Percentiles rank a stretch among this genome's conserved stretches.
Evolutionary conservation across 2,329 filamentous ascomycete genomes (phyloP).

Genomic region (Botrytis paeoniae): DNA sequence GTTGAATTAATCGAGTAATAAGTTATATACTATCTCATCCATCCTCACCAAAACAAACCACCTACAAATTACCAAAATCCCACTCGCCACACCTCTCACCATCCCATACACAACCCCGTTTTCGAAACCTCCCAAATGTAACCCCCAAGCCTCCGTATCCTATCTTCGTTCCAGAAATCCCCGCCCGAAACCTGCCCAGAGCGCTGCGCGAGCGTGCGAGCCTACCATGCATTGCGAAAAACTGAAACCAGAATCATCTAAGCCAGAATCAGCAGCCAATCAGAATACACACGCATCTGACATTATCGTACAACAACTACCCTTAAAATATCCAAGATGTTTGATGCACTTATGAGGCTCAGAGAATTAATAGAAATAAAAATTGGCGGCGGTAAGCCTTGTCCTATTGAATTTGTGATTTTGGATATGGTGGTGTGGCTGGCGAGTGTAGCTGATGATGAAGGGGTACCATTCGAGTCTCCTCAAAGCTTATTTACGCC

Average conservation of each 20-base stretch:
- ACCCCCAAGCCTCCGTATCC: background rate
- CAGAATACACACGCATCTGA: background rate
- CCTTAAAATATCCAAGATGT: background rate
- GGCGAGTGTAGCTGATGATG: background rate
- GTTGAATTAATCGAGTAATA: background rate
- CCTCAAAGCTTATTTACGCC: background rate
- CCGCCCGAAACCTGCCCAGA: constrained; percentile 16
- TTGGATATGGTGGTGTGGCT: background rate
- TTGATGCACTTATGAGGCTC: background rate
- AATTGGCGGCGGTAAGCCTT: constrained; percentile 6
- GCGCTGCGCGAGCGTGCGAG: background rate
- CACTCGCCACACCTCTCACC: background rate
- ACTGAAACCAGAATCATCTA: constrained; percentile 6
- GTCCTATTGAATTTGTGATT: background rate
- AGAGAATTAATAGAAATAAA: background rate
- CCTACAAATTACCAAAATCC: background rate
- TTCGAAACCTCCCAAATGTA: background rate
- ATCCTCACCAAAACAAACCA: background rate
- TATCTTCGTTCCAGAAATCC: constrained; percentile 10
- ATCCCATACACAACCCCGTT: background rate
- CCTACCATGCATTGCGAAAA: background rate
- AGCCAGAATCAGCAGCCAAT: background rate
- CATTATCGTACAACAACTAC: background rate
- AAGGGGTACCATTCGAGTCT: background rate
- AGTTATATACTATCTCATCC: background rate